Percentiles rank a stretch among this genome's conserved stretches.
Evolutionary conservation across 768 basidiomycete genomes (phyloP).

Genomic region (Boletus subparvulus): DNA sequence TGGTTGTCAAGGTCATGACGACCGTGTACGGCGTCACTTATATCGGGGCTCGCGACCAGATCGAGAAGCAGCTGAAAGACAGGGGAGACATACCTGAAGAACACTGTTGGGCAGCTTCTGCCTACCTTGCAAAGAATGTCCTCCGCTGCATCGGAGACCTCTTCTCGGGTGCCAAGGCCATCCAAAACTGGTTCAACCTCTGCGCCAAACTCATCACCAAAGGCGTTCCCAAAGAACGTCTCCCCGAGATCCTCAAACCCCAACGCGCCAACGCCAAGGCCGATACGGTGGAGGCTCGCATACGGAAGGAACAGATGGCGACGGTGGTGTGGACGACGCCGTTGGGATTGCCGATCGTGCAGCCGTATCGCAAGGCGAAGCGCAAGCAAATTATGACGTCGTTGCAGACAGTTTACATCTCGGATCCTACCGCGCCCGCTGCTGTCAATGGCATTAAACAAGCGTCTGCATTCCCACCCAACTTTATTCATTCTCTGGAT

Average conservation of each 20-base stretch:
- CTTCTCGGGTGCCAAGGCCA: slow-evolving; percentile 88
- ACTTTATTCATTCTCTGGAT: slow-evolving; percentile 96
- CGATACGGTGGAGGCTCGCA: slow-evolving; percentile 34
- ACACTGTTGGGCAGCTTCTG: slow-evolving; percentile 68
- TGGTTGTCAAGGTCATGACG: slow-evolving; percentile 78
- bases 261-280: slow-evolving; percentile 10
- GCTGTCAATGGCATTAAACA: slow-evolving; percentile 87
- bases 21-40: slow-evolving; percentile 98
- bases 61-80: slow-evolving; percentile 83
- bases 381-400: slow-evolving; percentile 83
- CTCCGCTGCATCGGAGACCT: slow-evolving; percentile 85
- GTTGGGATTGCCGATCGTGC: slow-evolving; percentile 92
- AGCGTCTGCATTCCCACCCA: slow-evolving; percentile 96
- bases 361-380: slow-evolving; percentile 86
- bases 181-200: slow-evolving; percentile 87
- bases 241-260: slow-evolving; percentile 43
- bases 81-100: slow-evolving; percentile 70
- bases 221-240: slow-evolving; percentile 73
- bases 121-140: slow-evolving; percentile 79
- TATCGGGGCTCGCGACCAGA: slow-evolving; percentile 92
- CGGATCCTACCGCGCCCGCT: slow-evolving; percentile 75
- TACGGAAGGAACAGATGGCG: slow-evolving; percentile 91
- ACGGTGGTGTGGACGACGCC: slow-evolving; percentile 96
- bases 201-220: slow-evolving; percentile 84
- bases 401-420: slow-evolving; percentile 85